Conservation (phyloP, 1,139 yeast genomes). For the Blastobotrys persicus region DNA sequence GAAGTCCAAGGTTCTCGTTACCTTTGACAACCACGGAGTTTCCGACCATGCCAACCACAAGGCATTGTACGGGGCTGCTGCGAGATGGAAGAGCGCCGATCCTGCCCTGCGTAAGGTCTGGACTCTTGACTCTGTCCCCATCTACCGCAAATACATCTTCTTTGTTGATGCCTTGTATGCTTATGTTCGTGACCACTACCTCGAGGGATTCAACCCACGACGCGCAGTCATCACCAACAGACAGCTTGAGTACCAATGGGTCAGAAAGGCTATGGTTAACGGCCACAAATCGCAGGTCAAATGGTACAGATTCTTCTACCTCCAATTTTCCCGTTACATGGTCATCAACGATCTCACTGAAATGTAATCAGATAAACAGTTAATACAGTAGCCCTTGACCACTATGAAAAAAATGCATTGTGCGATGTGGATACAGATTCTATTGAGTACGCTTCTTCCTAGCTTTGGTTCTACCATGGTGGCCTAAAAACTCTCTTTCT, state of each 20-base stretch:
- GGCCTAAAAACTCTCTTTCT: background rate
- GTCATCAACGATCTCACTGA: slow-evolving; percentile 59
- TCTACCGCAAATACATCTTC: slow-evolving; percentile 39
- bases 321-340: slow-evolving; percentile 70
- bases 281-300: slow-evolving; percentile 91
- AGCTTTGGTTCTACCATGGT: background rate
- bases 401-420: too few species aligned
- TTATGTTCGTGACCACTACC: slow-evolving; percentile 9
- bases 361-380: slow-evolving; percentile 2
- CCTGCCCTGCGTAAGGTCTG: slow-evolving; percentile 27
- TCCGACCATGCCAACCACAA: slow-evolving; percentile 85
- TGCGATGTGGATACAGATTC: too few species aligned
- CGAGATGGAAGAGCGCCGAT: slow-evolving; percentile 34
- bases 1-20: slow-evolving; percentile 47
- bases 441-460: background rate
- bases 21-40: slow-evolving; percentile 82
- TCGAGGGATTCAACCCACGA: slow-evolving; percentile 18
- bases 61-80: slow-evolving; percentile 59
- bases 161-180: slow-evolving; percentile 34
- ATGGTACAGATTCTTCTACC: slow-evolving; percentile 94
- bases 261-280: slow-evolving; percentile 72
- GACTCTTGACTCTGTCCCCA: slow-evolving; percentile 39
- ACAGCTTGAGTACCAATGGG: slow-evolving; percentile 55
- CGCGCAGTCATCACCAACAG: slow-evolving; percentile 33
- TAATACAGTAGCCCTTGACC: background rate